A percentile compares a stretch with the other conserved stretches of the same genome.
Conservation (phyloP, 495 filamentous ascomycete species). For the Hypoxylon perforatum region DNA sequence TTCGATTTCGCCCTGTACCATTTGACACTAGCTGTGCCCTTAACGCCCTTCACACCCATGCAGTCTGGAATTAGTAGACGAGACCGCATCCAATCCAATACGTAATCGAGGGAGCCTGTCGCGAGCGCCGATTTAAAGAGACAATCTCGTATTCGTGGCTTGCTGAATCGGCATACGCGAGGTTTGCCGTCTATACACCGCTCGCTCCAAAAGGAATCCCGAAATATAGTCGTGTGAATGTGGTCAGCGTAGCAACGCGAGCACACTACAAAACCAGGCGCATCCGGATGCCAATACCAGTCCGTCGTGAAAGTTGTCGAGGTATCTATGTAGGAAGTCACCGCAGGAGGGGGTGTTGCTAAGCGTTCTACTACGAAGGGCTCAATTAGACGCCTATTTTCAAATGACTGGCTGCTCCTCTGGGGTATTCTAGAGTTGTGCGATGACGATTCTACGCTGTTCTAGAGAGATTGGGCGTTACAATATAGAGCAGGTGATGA, state of each 20-base stretch:
- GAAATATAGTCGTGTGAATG: constrained; percentile 23
- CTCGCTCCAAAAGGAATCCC: constrained; percentile 10
- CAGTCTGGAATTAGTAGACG: constrained; percentile 37
- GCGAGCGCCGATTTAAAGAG: constrained; percentile 20
- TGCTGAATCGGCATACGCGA: constrained; percentile 35
- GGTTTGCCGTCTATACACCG: constrained; percentile 10
- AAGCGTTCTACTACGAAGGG: not conserved
- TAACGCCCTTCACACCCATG: constrained; percentile 34
- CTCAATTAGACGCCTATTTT: not conserved
- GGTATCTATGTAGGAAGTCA: constrained; percentile 35
- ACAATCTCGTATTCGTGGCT: constrained; percentile 27
- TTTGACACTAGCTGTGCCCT: constrained; percentile 17
- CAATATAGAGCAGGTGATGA: not conserved
- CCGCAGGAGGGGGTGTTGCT: constrained; percentile 4
- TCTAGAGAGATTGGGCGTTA: not conserved
- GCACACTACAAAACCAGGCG: constrained; percentile 39
- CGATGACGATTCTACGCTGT: no score
- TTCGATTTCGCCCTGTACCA: constrained; percentile 28
- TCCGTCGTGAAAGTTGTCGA: constrained; percentile 29
- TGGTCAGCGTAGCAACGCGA: constrained; percentile 44
- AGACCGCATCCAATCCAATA: constrained; percentile 28
- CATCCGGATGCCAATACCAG: constrained; percentile 41
- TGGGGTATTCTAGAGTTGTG: not conserved
- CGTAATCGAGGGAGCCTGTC: constrained; percentile 9
- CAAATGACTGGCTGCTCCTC: not conserved